Conservation (phyloP, 2,329 filamentous ascomycete genomes). For the Aspergillus caelatus region DNA sequence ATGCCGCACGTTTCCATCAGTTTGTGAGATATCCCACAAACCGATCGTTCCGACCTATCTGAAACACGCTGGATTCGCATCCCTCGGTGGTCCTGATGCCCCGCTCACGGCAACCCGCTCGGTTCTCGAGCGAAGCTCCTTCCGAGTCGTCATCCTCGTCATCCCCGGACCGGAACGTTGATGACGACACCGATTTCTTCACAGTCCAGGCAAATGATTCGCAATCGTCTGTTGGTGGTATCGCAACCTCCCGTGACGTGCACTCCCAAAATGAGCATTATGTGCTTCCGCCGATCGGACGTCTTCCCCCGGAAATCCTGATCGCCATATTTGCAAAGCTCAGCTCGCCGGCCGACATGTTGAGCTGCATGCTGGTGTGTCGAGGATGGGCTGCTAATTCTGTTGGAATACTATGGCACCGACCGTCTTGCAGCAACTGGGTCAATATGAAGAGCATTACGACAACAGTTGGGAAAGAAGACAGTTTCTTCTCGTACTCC, state of each 20-base stretch:
- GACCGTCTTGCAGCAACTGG: conserved; percentile 88
- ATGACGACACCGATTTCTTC: conserved; percentile 94
- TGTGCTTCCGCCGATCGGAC: conserved; percentile 66
- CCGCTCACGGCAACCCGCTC: conserved; percentile 39
- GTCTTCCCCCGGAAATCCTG: conserved; percentile 89
- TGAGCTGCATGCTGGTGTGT: conserved; percentile 90
- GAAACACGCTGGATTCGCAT: conserved; percentile 4
- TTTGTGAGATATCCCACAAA: conserved; percentile 14
- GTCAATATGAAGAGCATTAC: conserved; percentile 79
- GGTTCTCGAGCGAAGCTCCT: conserved; percentile 42
- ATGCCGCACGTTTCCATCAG: conserved; percentile 15
- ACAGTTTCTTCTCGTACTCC: conserved; percentile 86
- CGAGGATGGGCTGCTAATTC: conserved; percentile 90
- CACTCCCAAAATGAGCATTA: conserved; percentile 58
- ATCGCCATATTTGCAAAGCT: conserved; percentile 91
- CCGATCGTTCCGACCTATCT: background rate
- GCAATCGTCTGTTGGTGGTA: conserved; percentile 82
- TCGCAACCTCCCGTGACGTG: conserved; percentile 76
- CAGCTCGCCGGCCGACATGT: conserved; percentile 72
- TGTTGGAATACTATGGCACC: conserved; percentile 92
- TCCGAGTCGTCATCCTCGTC: conserved; percentile 49
- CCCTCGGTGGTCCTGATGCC: conserved; percentile 31
- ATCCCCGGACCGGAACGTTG: conserved; percentile 61
- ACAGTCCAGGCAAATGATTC: conserved; percentile 83
- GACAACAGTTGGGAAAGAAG: conserved; percentile 68